Percentiles rank a stretch among this genome's conserved stretches.
These are phyloP conservation scores for Fusarium sp. DNA, from an alignment of 2,329 filamentous ascomycete species.

Conservation along the genomic window DNA sequence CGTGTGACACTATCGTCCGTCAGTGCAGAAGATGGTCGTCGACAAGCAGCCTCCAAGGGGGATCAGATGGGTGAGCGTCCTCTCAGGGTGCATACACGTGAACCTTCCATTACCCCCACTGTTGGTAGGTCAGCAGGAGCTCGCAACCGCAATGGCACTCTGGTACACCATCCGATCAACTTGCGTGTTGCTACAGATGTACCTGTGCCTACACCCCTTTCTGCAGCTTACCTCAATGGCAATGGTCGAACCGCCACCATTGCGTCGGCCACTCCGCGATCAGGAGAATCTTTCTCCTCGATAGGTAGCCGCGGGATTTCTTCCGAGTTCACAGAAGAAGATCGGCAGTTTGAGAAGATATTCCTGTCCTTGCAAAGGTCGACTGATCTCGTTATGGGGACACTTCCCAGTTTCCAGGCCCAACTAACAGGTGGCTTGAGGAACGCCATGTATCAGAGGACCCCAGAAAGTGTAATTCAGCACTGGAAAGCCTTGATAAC, in stretches of 20 bases:
- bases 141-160: conserved; percentile 49
- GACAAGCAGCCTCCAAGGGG: conserved; percentile 18
- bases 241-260: conserved; percentile 60
- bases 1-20: conserved; percentile 61
- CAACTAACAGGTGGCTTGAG: conserved; percentile 74
- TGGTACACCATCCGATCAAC: conserved; percentile 61
- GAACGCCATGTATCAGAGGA: conserved; percentile 67
- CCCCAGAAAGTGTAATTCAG: conserved; percentile 67
- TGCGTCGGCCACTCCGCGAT: conserved; percentile 77
- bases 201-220: conserved; percentile 45
- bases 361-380: conserved; percentile 79
- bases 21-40: conserved; percentile 39
- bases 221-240: conserved; percentile 59
- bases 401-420: conserved; percentile 73
- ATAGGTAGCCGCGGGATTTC: conserved; percentile 57
- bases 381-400: conserved; percentile 76
- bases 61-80: conserved; percentile 54
- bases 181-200: conserved; percentile 67
- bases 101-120: conserved; percentile 64
- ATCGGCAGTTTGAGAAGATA: conserved; percentile 82
- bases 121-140: conserved; percentile 55
- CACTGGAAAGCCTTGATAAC: conserved; percentile 77
- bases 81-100: conserved; percentile 59
- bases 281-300: conserved; percentile 80
- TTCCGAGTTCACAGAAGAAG: conserved; percentile 77